Evolutionary conservation across 2,329 filamentous ascomycete species (phyloP).

Genomic region (Phoma herbarum): DNA sequence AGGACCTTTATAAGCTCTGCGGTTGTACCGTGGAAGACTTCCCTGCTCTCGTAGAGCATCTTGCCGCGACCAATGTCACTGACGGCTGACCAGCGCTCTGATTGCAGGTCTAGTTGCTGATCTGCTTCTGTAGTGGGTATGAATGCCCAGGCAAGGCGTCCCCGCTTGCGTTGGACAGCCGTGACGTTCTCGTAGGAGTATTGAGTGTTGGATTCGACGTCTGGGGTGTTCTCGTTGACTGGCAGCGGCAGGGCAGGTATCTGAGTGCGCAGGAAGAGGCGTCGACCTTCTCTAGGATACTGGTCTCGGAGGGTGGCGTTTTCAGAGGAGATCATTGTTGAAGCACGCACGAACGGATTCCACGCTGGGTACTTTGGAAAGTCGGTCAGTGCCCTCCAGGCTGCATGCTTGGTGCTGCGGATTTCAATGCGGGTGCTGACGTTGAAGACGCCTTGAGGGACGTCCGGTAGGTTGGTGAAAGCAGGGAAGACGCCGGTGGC

Average conservation of each 20-base stretch:
- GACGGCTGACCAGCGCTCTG: slow-evolving; percentile 43
- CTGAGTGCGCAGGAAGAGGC: slow-evolving; percentile 39
- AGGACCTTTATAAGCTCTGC: slow-evolving; percentile 26
- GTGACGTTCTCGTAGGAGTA: slow-evolving; percentile 41
- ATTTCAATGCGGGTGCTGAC: slow-evolving; percentile 41
- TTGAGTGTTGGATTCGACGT: slow-evolving; percentile 36
- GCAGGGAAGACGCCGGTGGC: slow-evolving; percentile 10
- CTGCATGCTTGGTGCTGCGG: slow-evolving; percentile 28
- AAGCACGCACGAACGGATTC: slow-evolving; percentile 46
- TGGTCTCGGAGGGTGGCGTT: slow-evolving; percentile 37
- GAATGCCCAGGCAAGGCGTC: slow-evolving; percentile 41
- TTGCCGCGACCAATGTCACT: slow-evolving; percentile 34
- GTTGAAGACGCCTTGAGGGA: slow-evolving; percentile 40
- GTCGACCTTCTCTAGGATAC: slow-evolving; percentile 34
- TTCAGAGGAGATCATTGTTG: slow-evolving; percentile 31
- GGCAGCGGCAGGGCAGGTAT: slow-evolving; percentile 43
- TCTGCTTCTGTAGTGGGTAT: slow-evolving; percentile 11
- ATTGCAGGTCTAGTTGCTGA: slow-evolving; percentile 14
- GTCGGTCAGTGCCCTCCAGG: slow-evolving; percentile 41
- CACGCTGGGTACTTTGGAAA: slow-evolving; percentile 41
- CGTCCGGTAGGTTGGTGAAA: slow-evolving; percentile 39
- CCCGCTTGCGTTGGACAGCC: slow-evolving; percentile 36
- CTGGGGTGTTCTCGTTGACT: slow-evolving; percentile 37
- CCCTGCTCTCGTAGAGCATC: slow-evolving; percentile 44
- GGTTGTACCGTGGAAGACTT: slow-evolving; percentile 37